Conservation (phyloP, 805 yeast genomes). For the Aciculoconidium aculeatum region DNA sequence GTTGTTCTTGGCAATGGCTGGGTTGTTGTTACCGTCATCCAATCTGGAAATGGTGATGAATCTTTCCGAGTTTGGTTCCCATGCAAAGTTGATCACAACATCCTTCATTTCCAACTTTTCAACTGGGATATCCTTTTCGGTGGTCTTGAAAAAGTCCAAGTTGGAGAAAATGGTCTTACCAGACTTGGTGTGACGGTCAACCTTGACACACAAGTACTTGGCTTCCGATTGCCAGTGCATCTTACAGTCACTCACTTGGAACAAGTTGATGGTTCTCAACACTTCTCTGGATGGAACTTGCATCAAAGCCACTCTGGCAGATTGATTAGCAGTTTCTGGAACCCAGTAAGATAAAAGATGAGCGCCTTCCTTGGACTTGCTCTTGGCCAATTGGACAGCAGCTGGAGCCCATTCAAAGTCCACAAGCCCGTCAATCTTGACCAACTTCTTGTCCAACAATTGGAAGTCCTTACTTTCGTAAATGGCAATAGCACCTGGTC, state of each 20-base stretch:
- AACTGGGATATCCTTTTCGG: conserved; percentile 88
- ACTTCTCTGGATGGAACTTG: conserved; percentile 79
- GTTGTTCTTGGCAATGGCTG: conserved; percentile 59
- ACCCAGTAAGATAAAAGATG: conserved; percentile 91
- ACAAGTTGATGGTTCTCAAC: conserved; percentile 84
- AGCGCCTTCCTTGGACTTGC: conserved; percentile 48
- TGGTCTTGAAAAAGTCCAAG: conserved; percentile 82
- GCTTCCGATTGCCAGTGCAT: conserved; percentile 93
- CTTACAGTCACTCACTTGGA: conserved; percentile 88
- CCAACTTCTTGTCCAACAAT: conserved; percentile 77
- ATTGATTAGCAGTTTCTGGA: conserved; percentile 87
- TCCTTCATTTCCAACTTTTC: conserved; percentile 92
- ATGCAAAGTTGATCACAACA: conserved; percentile 77
- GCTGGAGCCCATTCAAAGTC: conserved; percentile 97
- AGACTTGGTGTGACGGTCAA: conserved; percentile 94
- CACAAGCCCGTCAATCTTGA: conserved; percentile 76
- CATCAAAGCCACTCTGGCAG: conserved; percentile 90
- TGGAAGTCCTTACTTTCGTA: conserved; percentile 72
- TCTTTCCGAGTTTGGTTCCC: conserved; percentile 94
- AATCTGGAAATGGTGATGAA: conserved; percentile 70
- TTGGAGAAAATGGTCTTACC: conserved; percentile 88
- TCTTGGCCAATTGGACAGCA: conserved; percentile 60
- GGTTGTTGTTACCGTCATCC: conserved; percentile 58
- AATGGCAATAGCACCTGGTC: conserved; percentile 86
- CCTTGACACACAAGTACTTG: conserved; percentile 82